Conservation (phyloP, 2,329 filamentous ascomycete genomes). For the Meredithiella fracta region DNA sequence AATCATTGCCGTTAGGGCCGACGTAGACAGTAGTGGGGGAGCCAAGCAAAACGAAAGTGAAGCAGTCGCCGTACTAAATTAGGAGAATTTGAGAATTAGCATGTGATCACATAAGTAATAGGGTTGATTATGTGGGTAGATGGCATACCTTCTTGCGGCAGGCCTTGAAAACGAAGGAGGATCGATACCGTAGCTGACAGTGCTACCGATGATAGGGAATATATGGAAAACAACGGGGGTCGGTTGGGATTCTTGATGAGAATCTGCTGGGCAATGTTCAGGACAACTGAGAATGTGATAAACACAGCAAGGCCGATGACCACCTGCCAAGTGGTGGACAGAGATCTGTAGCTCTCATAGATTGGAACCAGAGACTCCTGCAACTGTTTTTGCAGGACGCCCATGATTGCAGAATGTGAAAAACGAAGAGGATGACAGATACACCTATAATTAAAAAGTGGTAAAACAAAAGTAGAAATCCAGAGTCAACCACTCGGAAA, state of each 20-base stretch:
- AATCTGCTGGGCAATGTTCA: constrained; percentile 69
- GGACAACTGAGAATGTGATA: constrained; percentile 40
- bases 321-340: constrained; percentile 32
- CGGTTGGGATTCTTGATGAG: constrained; percentile 70
- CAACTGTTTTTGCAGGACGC: constrained; percentile 35
- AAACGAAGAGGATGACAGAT: background rate
- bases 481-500: background rate
- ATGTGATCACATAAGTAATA: background rate
- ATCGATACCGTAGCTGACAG: constrained; percentile 87
- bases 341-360: constrained; percentile 32
- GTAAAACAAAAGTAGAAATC: background rate
- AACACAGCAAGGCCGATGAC: constrained; percentile 28
- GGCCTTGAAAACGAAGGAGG: constrained; percentile 72
- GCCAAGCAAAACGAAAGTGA: constrained; percentile 75
- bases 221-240: constrained; percentile 69
- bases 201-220: constrained; percentile 75
- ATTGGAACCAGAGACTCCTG: constrained; percentile 25
- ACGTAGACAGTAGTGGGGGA: constrained; percentile 79
- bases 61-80: constrained; percentile 65
- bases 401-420: constrained; percentile 27
- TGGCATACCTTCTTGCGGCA: constrained; percentile 54
- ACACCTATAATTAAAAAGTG: background rate
- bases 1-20: constrained; percentile 71
- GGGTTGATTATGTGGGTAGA: background rate
- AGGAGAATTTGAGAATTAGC: background rate